Conservation (phyloP, 179 eudicot species). For the Dionaea muscipula region DNA sequence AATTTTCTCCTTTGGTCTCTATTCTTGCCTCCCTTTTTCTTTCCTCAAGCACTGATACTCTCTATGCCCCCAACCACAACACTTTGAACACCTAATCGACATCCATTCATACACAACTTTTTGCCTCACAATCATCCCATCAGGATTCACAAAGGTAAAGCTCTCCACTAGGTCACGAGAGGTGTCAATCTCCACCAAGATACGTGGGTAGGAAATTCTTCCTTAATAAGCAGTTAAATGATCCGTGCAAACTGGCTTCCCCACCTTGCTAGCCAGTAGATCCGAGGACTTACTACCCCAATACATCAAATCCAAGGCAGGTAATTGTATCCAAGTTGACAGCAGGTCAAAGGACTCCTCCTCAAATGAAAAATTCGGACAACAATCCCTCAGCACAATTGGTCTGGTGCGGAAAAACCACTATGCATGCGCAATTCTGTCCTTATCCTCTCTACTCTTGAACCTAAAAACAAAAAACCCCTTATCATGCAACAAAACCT, state of each 20-base stretch:
- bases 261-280: background rate
- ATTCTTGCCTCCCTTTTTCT: background rate
- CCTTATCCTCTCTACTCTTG: background rate
- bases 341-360: background rate
- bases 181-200: background rate
- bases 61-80: background rate
- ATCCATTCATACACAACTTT: background rate
- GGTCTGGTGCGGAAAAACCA: background rate
- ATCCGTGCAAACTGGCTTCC: background rate
- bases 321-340: background rate
- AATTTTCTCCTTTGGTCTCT: too few species aligned
- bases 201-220: background rate
- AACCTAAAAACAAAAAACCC: background rate
- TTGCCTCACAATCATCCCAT: background rate
- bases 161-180: background rate
- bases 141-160: background rate
- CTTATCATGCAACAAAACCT: background rate
- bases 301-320: background rate
- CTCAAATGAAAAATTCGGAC: background rate
- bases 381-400: background rate
- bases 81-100: background rate
- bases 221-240: background rate
- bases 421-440: background rate
- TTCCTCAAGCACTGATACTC: too few species aligned
- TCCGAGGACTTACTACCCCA: background rate